These are phyloP conservation scores for Arabis hirsuta DNA, from an alignment of 345 rosid genomes.

Conservation along the genomic window DNA sequence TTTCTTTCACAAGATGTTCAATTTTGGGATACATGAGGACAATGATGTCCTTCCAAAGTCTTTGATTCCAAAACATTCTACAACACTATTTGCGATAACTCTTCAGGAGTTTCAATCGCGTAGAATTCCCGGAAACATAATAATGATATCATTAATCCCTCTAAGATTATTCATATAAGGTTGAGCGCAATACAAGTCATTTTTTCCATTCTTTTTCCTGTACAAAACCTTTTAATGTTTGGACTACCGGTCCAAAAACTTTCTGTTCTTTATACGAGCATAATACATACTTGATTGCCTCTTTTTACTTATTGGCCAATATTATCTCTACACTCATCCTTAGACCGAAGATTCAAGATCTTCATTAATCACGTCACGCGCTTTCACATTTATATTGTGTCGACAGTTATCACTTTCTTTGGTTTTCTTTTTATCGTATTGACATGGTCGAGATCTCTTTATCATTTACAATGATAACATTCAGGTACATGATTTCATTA, in stretches of 20 bases:
- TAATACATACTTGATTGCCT: neutral
- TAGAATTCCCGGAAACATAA: no score
- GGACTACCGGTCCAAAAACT: neutral
- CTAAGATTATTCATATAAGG: no score
- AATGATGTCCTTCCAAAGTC: no score
- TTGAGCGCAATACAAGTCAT: no score
- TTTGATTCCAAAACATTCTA: no score
- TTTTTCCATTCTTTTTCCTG: no score
- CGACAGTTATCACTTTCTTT: neutral
- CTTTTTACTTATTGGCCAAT: neutral
- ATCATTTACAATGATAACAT: neutral
- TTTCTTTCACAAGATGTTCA: no score
- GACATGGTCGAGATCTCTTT: neutral
- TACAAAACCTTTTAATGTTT: neutral
- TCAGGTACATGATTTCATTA: neutral
- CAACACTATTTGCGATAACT: no score
- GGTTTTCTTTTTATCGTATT: neutral
- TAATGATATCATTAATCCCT: no score
- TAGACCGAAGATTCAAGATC: no score
- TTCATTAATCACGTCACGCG: neutral
- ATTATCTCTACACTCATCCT: neutral
- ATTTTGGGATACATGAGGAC: no score
- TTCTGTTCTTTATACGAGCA: neutral
- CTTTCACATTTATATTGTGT: neutral
- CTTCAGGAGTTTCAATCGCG: no score